phyloP scores from a whole-genome alignment of 1,284 basidiomycete genomes.

The Cutaneotrichosporon dermatis region DNA sequence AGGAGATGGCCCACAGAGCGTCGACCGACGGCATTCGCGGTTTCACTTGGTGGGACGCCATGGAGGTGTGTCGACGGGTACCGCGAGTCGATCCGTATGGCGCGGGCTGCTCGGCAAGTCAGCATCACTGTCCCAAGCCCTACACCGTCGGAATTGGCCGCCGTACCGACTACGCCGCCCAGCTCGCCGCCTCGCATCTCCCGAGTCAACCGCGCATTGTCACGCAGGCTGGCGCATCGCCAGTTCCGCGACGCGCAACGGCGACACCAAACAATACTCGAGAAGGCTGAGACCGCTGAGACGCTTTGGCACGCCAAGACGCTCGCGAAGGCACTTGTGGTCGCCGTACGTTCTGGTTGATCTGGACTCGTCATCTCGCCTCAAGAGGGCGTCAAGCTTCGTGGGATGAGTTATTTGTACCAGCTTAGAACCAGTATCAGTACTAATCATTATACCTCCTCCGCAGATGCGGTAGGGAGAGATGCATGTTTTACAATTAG shows the following conservation, averaged over 20 bases:
- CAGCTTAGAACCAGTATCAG: too few relatives aligned
- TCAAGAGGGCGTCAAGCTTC: slow-evolving; percentile 7
- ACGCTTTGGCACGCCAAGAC: slow-evolving; percentile 20
- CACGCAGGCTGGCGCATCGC: slow-evolving; percentile 19
- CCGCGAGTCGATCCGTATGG: slow-evolving; percentile 46
- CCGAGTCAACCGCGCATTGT: slow-evolving; percentile 26
- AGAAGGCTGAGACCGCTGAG: slow-evolving; percentile 7
- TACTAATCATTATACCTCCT: too few relatives aligned
- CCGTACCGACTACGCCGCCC: not conserved
- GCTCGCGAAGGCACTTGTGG: slow-evolving; percentile 14
- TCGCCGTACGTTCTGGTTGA: slow-evolving; percentile 9
- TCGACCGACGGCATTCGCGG: slow-evolving; percentile 47
- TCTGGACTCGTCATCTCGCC: slow-evolving; percentile 17
- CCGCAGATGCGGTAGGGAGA: not conserved
- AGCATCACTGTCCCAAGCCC: not conserved
- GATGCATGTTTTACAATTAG: slow-evolving; percentile 5
- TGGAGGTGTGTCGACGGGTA: slow-evolving; percentile 57
- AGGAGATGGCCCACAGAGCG: slow-evolving; percentile 49
- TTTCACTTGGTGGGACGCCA: slow-evolving; percentile 56
- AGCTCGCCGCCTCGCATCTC: slow-evolving; percentile 14
- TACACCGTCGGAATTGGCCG: not conserved
- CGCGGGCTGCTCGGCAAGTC: slow-evolving; percentile 3
- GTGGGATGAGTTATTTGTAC: slow-evolving; percentile 14
- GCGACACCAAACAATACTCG: not conserved
- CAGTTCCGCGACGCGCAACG: not conserved